Conservation (phyloP, 2,329 filamentous ascomycete genomes). For the Curvularia sp. region DNA sequence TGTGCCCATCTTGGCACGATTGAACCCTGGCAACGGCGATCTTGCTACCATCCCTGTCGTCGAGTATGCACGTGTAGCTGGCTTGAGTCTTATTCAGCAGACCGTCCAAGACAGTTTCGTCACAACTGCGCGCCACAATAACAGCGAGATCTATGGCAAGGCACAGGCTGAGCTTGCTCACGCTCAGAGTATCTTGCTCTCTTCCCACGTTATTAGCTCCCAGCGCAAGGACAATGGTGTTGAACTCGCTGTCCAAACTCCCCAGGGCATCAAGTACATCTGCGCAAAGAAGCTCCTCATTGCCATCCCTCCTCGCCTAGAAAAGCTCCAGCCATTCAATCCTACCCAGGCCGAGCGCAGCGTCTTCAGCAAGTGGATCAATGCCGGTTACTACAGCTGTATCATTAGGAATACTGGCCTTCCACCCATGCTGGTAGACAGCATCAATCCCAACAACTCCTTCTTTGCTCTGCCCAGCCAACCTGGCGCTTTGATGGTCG, state of each 20-base stretch:
- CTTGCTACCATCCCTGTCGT: conserved; percentile 55
- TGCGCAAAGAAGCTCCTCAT: conserved; percentile 53
- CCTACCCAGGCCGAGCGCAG: conserved; percentile 44
- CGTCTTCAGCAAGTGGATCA: conserved; percentile 52
- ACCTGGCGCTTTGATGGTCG: not conserved
- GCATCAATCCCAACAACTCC: not conserved
- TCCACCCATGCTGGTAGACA: conserved; percentile 22
- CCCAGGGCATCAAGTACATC: conserved; percentile 37
- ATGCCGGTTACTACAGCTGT: conserved; percentile 51
- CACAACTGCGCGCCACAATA: conserved; percentile 8
- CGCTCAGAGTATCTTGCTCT: conserved; percentile 19
- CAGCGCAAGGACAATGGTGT: not conserved
- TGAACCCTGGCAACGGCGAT: conserved; percentile 39
- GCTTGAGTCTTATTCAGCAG: conserved; percentile 11
- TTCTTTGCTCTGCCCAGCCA: not conserved
- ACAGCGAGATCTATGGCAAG: conserved; percentile 10
- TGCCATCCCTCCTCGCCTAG: conserved; percentile 52
- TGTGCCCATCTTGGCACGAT: not conserved
- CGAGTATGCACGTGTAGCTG: conserved; percentile 11
- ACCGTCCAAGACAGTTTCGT: conserved; percentile 3
- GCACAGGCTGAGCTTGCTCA: conserved; percentile 18
- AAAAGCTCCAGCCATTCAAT: conserved; percentile 50
- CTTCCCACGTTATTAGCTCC: conserved; percentile 8
- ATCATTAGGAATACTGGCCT: conserved; percentile 53
- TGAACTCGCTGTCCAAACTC: conserved; percentile 22